Evolutionary conservation across 495 filamentous ascomycete species (phyloP).

Genomic region (Xylaria curta): DNA sequence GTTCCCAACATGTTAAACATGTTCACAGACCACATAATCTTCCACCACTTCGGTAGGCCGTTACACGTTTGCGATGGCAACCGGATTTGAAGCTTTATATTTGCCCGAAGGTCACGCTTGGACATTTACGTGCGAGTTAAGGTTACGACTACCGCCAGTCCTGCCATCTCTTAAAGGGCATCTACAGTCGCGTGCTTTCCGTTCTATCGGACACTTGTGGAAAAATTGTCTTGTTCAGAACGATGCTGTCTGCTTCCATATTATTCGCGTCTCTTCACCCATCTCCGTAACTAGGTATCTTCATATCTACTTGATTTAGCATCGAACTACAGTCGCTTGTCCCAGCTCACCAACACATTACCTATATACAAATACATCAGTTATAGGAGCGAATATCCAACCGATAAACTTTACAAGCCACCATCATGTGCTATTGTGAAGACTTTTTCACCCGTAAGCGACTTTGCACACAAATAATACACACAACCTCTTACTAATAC

Average conservation of each 20-base stretch:
- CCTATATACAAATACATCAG: neutral
- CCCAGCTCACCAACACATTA: neutral
- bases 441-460: neutral
- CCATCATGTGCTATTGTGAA: neutral
- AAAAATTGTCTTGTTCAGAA: neutral
- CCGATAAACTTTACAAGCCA: neutral
- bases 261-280: neutral
- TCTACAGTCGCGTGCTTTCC: neutral
- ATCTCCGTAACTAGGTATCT: neutral
- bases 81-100: neutral
- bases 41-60: neutral
- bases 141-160: neutral
- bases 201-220: neutral
- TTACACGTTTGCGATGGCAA: neutral
- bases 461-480: neutral
- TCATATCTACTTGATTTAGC: neutral
- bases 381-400: neutral
- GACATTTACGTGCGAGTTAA: neutral
- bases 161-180: neutral
- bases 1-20: neutral
- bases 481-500: neutral
- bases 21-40: neutral
- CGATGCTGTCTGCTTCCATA: neutral
- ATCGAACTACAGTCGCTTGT: constrained; percentile 1
- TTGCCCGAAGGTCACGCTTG: neutral